Percentiles rank a stretch among this genome's conserved stretches.
Conservation (phyloP, 352 stramenopile species). For the Globisporangium spiculum region DNA sequence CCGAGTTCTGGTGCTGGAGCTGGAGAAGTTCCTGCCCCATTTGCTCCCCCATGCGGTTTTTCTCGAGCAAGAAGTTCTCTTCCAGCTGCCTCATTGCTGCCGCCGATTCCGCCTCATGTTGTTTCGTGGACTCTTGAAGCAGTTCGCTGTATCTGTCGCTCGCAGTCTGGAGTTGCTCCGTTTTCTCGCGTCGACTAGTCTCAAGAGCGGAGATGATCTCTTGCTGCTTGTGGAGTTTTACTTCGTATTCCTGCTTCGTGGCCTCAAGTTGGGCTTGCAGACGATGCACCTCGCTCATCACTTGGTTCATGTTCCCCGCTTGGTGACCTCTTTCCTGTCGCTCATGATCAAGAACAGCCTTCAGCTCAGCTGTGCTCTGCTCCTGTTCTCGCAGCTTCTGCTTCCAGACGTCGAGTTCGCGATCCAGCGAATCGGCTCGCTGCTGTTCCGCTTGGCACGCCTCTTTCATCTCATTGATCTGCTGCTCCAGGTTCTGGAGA, state of each 20-base stretch:
- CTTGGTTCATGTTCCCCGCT: conserved; percentile 30
- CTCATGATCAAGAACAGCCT: conserved; percentile 25
- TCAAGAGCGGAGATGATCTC: conserved; percentile 40
- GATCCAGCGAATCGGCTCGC: conserved; percentile 33
- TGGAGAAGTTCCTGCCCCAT: conserved; percentile 31
- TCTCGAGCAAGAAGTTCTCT: conserved; percentile 49
- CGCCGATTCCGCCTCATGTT: conserved; percentile 36
- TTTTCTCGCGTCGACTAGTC: conserved; percentile 33
- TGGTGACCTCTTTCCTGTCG: conserved; percentile 24
- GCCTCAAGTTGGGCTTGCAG: conserved; percentile 42
- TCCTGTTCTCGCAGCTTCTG: conserved; percentile 37
- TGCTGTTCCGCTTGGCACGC: conserved; percentile 33
- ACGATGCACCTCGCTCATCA: conserved; percentile 43
- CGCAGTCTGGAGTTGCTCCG: conserved; percentile 37
- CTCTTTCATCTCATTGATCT: conserved; percentile 43
- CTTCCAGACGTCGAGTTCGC: conserved; percentile 35
- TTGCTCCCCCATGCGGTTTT: conserved; percentile 35
- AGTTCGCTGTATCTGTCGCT: conserved; percentile 25
- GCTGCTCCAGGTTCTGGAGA: conserved; percentile 35
- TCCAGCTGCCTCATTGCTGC: conserved; percentile 48
- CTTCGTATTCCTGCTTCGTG: conserved; percentile 44
- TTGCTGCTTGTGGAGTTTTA: conserved; percentile 40
- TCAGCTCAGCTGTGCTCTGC: conserved; percentile 25
- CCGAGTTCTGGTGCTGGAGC: conserved; percentile 37
- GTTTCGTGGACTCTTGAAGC: conserved; percentile 31